Base-by-base conservation (phyloP, 805 yeast genomes). In the Saccharomycopsis synnaedendra region DNA sequence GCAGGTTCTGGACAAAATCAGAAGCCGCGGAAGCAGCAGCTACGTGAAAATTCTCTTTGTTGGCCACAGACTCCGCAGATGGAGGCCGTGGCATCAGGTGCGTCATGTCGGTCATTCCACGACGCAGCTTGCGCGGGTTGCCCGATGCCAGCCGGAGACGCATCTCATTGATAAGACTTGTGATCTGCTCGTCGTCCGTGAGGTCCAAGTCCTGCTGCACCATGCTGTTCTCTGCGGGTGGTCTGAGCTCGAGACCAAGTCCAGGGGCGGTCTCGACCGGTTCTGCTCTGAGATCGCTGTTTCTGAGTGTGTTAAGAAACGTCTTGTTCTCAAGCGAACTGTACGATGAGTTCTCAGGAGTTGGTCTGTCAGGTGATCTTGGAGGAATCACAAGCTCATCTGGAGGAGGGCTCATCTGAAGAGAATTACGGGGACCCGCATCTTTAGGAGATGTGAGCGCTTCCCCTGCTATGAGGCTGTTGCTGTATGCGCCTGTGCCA, bases 131-230 rank as follows among this genome's bases (percentile, higher is more conserved):
- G 32, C 42, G 52, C 39, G 45, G 42, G 19, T 41, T 37, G 10
- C 37, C 34, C 9, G 52, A 46, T 11, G 35, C 34, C 39, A 38
- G 34, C 30, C 41, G 33, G 30, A 42, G 36, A 39, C 43, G 43
- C 54, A 51, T 51, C 32, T 49, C 52, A n/a, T 47, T 49, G 33
- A 51, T 51, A 43, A 48, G 44, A 11, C 35, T 48, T 30, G 50
- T 49, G 27, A 51, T 39, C 41, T 51, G 54, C 32, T 50, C 54
- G 34, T 51, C 54, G 32, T 51, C 54, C 19, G 50, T 40, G 27
- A 49, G 39, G 32, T 49, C 53, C n/a, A 51, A 46, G 37, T 51
- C 54, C 39, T 51, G 32, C 32, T 34, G 42, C 8, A 49, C 38
- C 36, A 46, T 11, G 27, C 8, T 10, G 32, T 46, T 41, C 8